Base-by-base conservation (phyloP, 208 protist genomes). In the Crithidia thermophila region DNA sequence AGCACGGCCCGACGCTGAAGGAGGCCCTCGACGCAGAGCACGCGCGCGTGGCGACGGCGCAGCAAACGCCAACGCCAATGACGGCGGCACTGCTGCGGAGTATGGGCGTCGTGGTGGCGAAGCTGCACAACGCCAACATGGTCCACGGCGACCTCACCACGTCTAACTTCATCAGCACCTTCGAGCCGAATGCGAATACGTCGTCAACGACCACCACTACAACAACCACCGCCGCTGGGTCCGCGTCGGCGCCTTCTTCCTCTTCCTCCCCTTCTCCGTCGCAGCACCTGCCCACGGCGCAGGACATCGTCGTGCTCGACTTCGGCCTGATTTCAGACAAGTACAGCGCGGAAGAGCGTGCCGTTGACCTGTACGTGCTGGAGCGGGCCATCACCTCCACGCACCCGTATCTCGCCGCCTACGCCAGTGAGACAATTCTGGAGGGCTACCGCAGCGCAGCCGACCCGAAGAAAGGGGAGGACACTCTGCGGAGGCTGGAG, bases 121-220 rank as follows among this genome's bases (percentile, higher is more conserved):
- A 49, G 31, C 75, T 99, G 52, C 98, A 99, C 80, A 88, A 89
- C 47, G 75, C 68, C 5, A 83, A 93, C 61, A 74, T 99, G 20
- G 87, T 99, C 36, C 98, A 99, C 77, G 98, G 98, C 16, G 98
- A 99, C 77, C 82, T 99, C 13, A 99, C 98, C n/a, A 99, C 98
- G 5, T 99, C 95, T 8, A 99, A 99, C 72, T 94, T 99, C 31
- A 85, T 98, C 33, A 79, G 82, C 31, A 72, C 60, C 30, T 52
- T 67, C 36, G 39, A 62, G 23, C 11, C 18, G 21, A n/a, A n/a
- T n/a, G 20, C 28, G 11, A 16, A 33, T 37, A 16, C 43, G 4
- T 18, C n/a, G 28, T 34, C n/a, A 59, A 21, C 18, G 10, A 16
- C n/a, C 64, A 60, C 30, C 45, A 59, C 51, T 37, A n/a, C 51